Evolutionary conservation across 208 protist genomes (phyloP).

Genomic region (Porcisia hertigi): DNA sequence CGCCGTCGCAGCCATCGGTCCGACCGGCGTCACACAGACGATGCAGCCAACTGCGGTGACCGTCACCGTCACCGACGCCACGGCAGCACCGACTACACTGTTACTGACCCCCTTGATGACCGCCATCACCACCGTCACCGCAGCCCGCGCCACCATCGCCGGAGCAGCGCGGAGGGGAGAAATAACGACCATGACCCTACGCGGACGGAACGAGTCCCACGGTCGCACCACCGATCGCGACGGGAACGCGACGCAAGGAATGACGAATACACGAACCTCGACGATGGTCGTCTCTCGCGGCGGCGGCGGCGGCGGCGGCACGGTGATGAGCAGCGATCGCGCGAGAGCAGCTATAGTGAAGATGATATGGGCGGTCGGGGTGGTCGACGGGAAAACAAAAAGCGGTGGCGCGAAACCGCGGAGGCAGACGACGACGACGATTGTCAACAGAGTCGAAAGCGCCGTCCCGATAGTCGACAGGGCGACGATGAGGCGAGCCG

Average conservation of each 20-base stretch:
- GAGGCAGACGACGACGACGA: background rate
- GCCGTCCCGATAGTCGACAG: background rate
- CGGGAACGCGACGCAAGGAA: constrained; percentile 3
- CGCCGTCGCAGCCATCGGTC: constrained; percentile 12
- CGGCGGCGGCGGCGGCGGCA: constrained; percentile 1
- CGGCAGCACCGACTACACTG: background rate
- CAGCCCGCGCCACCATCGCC: constrained; percentile 1
- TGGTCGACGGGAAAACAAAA: background rate
- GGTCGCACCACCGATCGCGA: constrained; percentile 13
- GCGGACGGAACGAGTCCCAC: background rate
- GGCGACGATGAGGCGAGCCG: constrained; percentile 3
- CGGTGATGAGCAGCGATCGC: background rate
- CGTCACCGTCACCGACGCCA: constrained; percentile 8
- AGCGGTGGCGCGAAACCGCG: background rate
- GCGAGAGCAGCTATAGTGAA: constrained; percentile 7
- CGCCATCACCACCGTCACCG: constrained; percentile 5
- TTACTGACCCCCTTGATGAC: background rate
- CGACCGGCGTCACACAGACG: background rate
- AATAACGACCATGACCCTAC: background rate
- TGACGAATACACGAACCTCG: constrained; percentile 2
- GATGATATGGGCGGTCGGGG: constrained; percentile 1
- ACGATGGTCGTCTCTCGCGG: constrained; percentile 2
- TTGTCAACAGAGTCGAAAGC: constrained; percentile 14
- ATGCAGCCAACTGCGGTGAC: background rate
- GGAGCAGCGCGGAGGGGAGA: constrained; percentile 2